phyloP scores from a whole-genome alignment of 2,329 filamentous ascomycete species.

The Hypoxylon sp. region DNA sequence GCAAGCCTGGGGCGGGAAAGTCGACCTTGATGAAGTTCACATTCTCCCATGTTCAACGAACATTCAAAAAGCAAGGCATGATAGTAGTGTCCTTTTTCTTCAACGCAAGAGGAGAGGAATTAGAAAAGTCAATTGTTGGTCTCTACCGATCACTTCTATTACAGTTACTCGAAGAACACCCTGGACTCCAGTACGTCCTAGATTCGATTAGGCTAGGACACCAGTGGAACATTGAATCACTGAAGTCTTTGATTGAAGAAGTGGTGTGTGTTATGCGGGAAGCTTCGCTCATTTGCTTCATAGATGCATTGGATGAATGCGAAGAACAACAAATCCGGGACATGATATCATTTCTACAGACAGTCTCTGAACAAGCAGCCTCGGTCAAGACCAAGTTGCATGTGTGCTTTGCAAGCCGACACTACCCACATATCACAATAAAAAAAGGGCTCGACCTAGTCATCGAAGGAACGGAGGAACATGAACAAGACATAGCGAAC shows the following conservation, averaged over 20 bases:
- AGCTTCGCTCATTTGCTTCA: constrained; percentile 1
- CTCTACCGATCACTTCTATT: constrained; percentile 64
- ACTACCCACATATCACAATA: constrained; percentile 62
- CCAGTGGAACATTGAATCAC: constrained; percentile 33
- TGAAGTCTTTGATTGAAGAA: not conserved
- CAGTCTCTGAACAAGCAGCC: constrained; percentile 13
- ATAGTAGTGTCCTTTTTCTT: constrained; percentile 62
- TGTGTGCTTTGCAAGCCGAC: constrained; percentile 53
- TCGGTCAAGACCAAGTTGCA: not conserved
- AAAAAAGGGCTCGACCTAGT: constrained; percentile 46
- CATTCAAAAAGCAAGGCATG: constrained; percentile 28
- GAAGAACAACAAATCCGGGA: constrained; percentile 38
- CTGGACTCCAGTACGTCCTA: constrained; percentile 54
- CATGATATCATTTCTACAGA: constrained; percentile 42
- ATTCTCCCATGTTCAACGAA: constrained; percentile 44
- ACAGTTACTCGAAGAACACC: constrained; percentile 58
- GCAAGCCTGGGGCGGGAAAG: constrained; percentile 52
- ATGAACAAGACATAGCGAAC: constrained; percentile 3
- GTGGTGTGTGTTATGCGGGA: constrained; percentile 16
- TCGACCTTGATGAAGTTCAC: constrained; percentile 58
- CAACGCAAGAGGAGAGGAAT: constrained; percentile 59
- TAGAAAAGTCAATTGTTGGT: constrained; percentile 62
- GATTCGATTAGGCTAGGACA: constrained; percentile 25
- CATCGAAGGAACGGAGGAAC: constrained; percentile 48
- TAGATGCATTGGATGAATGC: constrained; percentile 48